Evolutionary conservation across 345 rosid genomes (phyloP).

Genomic region (Eucalyptus pumila): DNA sequence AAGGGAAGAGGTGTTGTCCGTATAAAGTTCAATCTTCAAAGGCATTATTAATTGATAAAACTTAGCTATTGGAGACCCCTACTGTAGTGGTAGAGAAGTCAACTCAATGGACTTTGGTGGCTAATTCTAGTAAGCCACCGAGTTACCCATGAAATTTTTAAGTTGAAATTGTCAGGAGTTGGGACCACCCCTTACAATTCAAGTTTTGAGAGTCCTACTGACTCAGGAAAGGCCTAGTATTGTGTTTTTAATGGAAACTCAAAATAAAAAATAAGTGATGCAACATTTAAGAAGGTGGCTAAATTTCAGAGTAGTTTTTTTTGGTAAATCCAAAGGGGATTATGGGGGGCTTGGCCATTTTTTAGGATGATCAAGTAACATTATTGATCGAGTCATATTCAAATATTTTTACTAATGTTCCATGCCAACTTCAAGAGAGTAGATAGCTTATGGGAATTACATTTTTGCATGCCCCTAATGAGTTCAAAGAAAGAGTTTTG

Average conservation of each 20-base stretch:
- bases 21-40: too few species aligned
- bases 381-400: not conserved
- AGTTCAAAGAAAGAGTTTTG: not conserved
- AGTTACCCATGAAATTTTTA: not conserved
- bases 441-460: not conserved
- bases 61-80: not conserved
- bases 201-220: not conserved
- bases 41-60: not conserved
- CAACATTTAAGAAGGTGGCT: not conserved
- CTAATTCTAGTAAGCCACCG: fast-evolving
- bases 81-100: not conserved
- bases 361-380: not conserved
- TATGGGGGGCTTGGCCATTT: not conserved
- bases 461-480: not conserved
- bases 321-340: not conserved
- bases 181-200: not conserved
- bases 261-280: too few species aligned
- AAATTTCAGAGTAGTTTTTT: not conserved
- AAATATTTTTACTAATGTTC: not conserved
- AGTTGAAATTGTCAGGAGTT: too few species aligned
- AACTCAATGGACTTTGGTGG: not conserved
- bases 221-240: not conserved
- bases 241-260: too few species aligned
- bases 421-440: not conserved
- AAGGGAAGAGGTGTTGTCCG: too few species aligned